phyloP scores from a whole-genome alignment of 345 rosid genomes.

The Reutealis trisperma region DNA sequence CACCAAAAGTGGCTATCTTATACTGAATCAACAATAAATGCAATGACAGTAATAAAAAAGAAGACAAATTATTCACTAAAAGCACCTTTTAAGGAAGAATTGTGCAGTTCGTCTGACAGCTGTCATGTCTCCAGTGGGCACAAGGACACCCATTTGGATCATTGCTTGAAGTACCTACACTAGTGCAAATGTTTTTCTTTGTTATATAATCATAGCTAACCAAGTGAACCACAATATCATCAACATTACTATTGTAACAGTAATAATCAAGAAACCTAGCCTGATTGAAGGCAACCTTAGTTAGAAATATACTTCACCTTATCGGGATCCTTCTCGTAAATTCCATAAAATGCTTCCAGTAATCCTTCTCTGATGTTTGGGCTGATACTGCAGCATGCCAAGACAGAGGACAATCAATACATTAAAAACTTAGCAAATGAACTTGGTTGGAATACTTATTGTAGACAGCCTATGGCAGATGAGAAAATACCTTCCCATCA shows the following conservation, averaged over 20 bases:
- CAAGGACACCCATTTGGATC: slow-evolving; percentile 99
- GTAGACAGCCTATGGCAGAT: slow-evolving; percentile 11
- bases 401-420: slow-evolving; percentile 18
- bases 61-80: neutral
- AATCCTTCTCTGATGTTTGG: slow-evolving; percentile 93
- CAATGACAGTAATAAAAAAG: neutral
- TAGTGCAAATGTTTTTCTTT: slow-evolving; percentile 2
- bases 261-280: slow-evolving; percentile 5
- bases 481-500: slow-evolving; percentile 94
- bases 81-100: slow-evolving; percentile 90
- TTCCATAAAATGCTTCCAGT: slow-evolving; percentile 83
- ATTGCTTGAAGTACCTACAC: slow-evolving; percentile 84
- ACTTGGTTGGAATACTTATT: neutral
- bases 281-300: slow-evolving; percentile 9
- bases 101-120: slow-evolving; percentile 92
- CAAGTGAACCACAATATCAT: slow-evolving; percentile 9
- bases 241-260: neutral
- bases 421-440: slow-evolving; percentile 11
- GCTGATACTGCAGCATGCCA: slow-evolving; percentile 66
- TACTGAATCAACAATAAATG: slow-evolving; percentile 2
- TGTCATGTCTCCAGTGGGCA: slow-evolving; percentile 98
- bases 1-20: neutral
- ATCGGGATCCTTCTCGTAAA: slow-evolving; percentile 94
- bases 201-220: slow-evolving; percentile 6
- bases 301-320: slow-evolving; percentile 54